phyloP scores from a whole-genome alignment of 176 grass and related monocot species.

The Avena sativa region DNA sequence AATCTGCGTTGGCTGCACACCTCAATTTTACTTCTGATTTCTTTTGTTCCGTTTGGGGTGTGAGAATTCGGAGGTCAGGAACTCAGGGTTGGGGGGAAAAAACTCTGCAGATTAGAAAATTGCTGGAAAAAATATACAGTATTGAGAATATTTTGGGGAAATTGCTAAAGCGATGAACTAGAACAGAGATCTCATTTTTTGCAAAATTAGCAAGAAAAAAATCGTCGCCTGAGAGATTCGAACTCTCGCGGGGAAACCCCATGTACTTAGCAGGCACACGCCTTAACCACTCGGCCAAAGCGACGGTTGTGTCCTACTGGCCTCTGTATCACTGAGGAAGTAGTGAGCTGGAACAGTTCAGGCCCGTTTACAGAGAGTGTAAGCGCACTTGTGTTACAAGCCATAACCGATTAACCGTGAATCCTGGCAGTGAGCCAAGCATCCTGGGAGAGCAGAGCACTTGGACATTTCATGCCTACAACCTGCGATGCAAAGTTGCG shows the following conservation, averaged over 20 bases:
- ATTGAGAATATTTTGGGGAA: too few relatives aligned
- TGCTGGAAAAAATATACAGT: background rate
- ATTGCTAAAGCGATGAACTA: background rate
- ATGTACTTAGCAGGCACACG: constrained; percentile 99
- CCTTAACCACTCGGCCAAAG: constrained; percentile 82
- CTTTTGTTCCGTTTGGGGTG: background rate
- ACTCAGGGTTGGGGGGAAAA: background rate
- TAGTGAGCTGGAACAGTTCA: background rate
- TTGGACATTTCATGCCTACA: constrained; percentile 1
- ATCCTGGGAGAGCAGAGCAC: background rate
- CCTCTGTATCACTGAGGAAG: accelerated
- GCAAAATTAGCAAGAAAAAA: background rate
- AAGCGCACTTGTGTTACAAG: too few relatives aligned
- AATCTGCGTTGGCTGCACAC: background rate
- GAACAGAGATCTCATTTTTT: background rate
- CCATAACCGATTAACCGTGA: too few relatives aligned
- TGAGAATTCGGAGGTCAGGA: background rate
- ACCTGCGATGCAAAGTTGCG: background rate
- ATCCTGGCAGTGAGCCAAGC: background rate
- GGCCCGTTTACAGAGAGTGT: background rate
- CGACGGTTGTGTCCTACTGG: background rate
- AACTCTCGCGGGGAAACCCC: constrained; percentile 91
- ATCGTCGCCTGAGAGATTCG: constrained; percentile 79
- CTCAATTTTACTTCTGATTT: background rate
- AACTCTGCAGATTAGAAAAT: background rate